A percentile compares a stretch with the other conserved stretches of the same genome.
Conservation (phyloP, 2,329 filamentous ascomycete genomes). For the Fusarium anguioides region DNA sequence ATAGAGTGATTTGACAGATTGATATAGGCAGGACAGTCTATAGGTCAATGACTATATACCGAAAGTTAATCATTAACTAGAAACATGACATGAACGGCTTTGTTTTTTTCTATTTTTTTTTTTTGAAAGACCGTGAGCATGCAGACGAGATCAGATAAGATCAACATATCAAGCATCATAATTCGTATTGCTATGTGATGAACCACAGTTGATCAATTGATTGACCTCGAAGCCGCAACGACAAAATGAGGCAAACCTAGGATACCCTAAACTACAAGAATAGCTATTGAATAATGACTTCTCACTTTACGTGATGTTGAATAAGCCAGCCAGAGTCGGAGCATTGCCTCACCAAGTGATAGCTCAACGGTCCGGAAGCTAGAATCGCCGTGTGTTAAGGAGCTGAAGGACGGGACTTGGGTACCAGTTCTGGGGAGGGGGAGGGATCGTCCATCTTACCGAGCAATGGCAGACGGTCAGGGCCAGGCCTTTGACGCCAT, state of each 20-base stretch:
- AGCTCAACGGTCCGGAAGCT: constrained; percentile 37
- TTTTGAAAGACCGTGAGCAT: neutral
- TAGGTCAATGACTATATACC: neutral
- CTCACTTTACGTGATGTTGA: constrained; percentile 3
- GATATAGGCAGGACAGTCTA: constrained; percentile 11
- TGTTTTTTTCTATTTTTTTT: no score
- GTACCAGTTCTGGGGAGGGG: constrained; percentile 35
- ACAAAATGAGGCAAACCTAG: neutral
- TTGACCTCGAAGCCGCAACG: neutral
- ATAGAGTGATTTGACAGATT: constrained; percentile 6
- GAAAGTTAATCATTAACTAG: neutral
- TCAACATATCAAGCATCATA: neutral
- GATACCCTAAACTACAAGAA: constrained; percentile 11
- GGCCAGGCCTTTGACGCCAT: constrained; percentile 38
- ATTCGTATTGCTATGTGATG: no score
- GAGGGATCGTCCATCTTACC: constrained; percentile 40
- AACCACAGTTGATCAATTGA: neutral
- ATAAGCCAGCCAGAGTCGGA: constrained; percentile 15
- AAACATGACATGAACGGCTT: neutral
- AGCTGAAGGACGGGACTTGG: neutral
- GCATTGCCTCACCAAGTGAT: constrained; percentile 20
- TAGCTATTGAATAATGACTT: neutral
- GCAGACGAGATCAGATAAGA: neutral
- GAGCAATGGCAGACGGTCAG: constrained; percentile 1
- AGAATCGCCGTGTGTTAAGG: constrained; percentile 8